These are phyloP conservation scores for Porcisia hertigi DNA, from an alignment of 208 protist genomes.

Conservation along the genomic window DNA sequence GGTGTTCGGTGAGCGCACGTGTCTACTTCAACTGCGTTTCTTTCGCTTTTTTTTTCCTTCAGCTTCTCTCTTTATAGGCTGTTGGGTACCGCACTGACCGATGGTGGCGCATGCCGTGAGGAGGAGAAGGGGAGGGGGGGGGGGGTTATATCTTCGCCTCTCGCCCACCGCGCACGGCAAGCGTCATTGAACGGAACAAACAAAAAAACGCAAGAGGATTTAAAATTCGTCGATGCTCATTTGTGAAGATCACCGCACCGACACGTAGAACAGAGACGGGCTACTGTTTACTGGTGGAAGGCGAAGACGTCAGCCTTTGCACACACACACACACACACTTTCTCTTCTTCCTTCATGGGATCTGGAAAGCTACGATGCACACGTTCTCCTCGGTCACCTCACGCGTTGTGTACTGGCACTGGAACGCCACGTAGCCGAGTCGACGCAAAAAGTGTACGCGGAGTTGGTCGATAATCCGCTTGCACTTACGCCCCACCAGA, in stretches of 20 bases:
- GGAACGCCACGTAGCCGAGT: constrained; percentile 47
- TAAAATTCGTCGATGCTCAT: neutral
- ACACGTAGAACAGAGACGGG: neutral
- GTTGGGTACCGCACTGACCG: neutral
- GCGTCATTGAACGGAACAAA: neutral
- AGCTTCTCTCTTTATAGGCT: neutral
- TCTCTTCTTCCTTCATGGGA: neutral
- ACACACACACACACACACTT: no score
- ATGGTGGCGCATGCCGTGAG: no score
- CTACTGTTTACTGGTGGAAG: neutral
- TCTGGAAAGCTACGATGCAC: constrained; percentile 57
- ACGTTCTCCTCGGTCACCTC: constrained; percentile 74
- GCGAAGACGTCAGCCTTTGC: neutral
- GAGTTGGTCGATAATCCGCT: constrained; percentile 68
- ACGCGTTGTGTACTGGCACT: constrained; percentile 52
- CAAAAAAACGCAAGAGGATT: neutral
- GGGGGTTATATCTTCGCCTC: neutral
- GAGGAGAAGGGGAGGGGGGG: no score
- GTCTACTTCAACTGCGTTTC: neutral
- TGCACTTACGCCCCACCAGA: constrained; percentile 50
- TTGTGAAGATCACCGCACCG: neutral
- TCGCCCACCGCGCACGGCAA: neutral
- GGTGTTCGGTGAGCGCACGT: neutral
- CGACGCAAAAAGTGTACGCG: constrained; percentile 57
- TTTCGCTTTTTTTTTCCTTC: neutral